phyloP scores from a whole-genome alignment of 306 rosid species.

The Casuarina glauca region DNA sequence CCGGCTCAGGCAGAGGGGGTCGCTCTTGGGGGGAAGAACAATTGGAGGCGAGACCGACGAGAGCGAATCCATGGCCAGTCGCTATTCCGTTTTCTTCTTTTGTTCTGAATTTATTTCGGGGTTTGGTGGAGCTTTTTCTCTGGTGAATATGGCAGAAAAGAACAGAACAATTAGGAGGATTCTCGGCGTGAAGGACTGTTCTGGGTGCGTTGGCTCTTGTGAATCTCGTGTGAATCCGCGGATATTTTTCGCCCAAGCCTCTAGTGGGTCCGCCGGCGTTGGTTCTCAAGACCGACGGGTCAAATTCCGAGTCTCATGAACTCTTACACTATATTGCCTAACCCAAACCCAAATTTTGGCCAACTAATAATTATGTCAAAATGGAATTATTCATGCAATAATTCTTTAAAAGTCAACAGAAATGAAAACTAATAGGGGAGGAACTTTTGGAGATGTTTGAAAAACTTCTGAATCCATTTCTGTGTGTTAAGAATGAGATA shows the following conservation, averaged over 20 bases:
- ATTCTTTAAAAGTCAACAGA: no score
- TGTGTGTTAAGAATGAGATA: no score
- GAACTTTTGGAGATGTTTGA: no score
- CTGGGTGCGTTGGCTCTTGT: background rate
- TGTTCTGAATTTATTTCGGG: background rate
- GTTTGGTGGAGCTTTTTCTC: background rate
- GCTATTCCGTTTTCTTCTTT: background rate
- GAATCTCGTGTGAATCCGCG: background rate
- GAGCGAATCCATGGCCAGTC: slow-evolving; percentile 70
- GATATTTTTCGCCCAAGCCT: slow-evolving; percentile 5
- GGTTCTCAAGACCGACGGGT: slow-evolving; percentile 1
- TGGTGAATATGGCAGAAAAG: slow-evolving; percentile 2
- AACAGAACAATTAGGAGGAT: slow-evolving; percentile 4
- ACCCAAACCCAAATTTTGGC: no score
- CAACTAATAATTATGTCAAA: no score
- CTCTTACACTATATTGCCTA: no score
- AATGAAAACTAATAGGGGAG: no score
- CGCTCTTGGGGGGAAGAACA: slow-evolving; percentile 60
- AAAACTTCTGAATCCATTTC: no score
- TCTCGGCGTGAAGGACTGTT: slow-evolving; percentile 32
- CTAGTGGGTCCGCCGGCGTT: slow-evolving; percentile 16
- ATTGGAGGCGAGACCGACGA: slow-evolving; percentile 72
- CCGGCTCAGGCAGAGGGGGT: slow-evolving; percentile 37
- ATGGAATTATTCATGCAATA: no score
- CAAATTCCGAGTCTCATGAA: background rate